Evolutionary conservation across 257 asterid species (phyloP).

Genomic region (Coffea canephora): DNA sequence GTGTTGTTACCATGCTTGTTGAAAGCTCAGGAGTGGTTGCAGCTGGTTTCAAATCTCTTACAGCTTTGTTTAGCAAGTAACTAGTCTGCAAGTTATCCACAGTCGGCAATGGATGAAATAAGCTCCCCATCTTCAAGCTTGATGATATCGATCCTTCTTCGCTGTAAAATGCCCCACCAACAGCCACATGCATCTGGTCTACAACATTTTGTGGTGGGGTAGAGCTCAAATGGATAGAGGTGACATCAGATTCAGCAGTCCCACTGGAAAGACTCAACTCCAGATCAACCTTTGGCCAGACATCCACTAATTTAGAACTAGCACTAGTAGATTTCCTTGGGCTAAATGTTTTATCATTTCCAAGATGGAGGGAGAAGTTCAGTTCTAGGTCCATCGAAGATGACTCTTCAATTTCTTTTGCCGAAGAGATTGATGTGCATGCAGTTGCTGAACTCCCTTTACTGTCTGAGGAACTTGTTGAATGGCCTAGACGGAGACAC

Average conservation of each 20-base stretch:
- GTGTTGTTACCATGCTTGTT: conserved; percentile 49
- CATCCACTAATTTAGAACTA: conserved; percentile 32
- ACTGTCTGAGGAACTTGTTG: conserved; percentile 92
- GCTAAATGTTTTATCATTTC: conserved; percentile 59
- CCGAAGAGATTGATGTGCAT: conserved; percentile 81
- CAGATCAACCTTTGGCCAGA: conserved; percentile 66
- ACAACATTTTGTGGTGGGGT: conserved; percentile 28
- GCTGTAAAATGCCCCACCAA: conserved; percentile 30
- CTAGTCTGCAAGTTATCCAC: conserved; percentile 32
- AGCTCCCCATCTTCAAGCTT: conserved; percentile 30
- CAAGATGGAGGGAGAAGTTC: conserved; percentile 78
- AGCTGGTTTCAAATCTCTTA: conserved; percentile 34
- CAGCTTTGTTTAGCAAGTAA: conserved; percentile 38
- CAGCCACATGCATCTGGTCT: conserved; percentile 21
- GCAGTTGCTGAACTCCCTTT: conserved; percentile 91
- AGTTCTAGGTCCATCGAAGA: conserved; percentile 90
- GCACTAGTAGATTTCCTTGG: conserved; percentile 41
- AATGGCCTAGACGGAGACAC: conserved; percentile 68
- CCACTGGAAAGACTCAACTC: conserved; percentile 72
- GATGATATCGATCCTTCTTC: conserved; percentile 44
- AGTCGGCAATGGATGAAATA: conserved; percentile 29
- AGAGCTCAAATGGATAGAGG: conserved; percentile 46
- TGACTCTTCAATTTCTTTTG: conserved; percentile 76
- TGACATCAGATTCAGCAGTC: conserved; percentile 61
- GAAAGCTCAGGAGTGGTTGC: conserved; percentile 50